Conservation (phyloP, 257 asterid genomes). For the Nemophila menziesii region DNA sequence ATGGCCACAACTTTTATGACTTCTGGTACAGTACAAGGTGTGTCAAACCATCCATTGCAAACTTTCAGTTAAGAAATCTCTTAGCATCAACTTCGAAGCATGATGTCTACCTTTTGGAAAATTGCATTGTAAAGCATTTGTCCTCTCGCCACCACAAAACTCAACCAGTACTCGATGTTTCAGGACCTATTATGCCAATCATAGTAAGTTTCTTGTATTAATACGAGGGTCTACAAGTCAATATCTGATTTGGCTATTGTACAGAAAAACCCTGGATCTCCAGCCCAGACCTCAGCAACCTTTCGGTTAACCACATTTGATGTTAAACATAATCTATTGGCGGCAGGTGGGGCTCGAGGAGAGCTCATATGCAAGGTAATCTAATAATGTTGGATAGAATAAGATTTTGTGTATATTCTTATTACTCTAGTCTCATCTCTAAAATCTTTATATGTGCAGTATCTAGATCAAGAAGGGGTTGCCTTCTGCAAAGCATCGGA, state of each 20-base stretch:
- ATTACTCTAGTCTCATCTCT: not conserved
- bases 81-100: slow-evolving; percentile 84
- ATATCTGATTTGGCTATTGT: not conserved
- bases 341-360: slow-evolving; percentile 81
- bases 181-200: slow-evolving; percentile 56
- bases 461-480: slow-evolving; percentile 58
- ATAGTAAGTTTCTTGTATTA: slow-evolving; percentile 20
- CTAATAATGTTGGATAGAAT: not conserved
- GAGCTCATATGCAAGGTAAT: slow-evolving; percentile 85
- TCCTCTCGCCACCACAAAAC: slow-evolving; percentile 54
- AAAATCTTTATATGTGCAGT: slow-evolving; percentile 22
- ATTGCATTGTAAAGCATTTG: slow-evolving; percentile 87
- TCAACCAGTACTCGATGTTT: slow-evolving; percentile 75
- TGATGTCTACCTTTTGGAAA: slow-evolving; percentile 79
- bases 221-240: not conserved
- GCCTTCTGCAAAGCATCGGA: slow-evolving; percentile 61
- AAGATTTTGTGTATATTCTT: not conserved
- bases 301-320: slow-evolving; percentile 74
- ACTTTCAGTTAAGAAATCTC: slow-evolving; percentile 84
- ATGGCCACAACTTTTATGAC: slow-evolving; percentile 57
- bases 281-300: slow-evolving; percentile 45
- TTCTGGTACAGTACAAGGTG: slow-evolving; percentile 86
- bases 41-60: slow-evolving; percentile 81
- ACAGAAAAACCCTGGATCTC: slow-evolving; percentile 54
- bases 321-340: slow-evolving; percentile 64